These are phyloP conservation scores for Epichloe elymi DNA, from an alignment of 2,329 filamentous ascomycete species.

Conservation along the genomic window DNA sequence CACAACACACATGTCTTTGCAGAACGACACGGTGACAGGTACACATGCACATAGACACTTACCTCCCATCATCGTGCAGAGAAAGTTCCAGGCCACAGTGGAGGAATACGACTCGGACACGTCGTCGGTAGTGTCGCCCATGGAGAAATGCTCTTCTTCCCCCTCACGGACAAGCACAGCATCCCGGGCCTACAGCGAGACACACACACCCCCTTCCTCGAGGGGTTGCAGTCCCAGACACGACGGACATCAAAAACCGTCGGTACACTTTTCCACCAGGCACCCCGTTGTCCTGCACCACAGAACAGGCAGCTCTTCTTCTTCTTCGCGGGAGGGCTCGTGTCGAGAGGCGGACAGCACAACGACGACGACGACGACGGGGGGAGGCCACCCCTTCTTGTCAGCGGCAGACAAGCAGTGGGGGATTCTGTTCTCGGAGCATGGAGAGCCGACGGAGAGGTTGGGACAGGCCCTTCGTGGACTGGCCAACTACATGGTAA, in stretches of 20 bases:
- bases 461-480: constrained; percentile 60
- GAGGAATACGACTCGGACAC: constrained; percentile 9
- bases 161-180: background rate
- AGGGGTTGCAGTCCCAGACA: constrained; percentile 5
- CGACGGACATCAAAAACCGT: constrained; percentile 13
- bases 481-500: constrained; percentile 60
- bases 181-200: background rate
- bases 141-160: background rate
- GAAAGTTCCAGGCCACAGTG: constrained; percentile 9
- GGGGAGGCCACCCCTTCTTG: constrained; percentile 1
- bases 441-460: constrained; percentile 53
- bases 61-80: background rate
- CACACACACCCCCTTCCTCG: constrained; percentile 3
- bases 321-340: background rate
- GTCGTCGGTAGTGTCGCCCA: background rate
- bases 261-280: constrained; percentile 19
- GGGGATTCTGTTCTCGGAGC: constrained; percentile 58
- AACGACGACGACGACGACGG: no score
- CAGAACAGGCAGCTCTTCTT: constrained; percentile 1
- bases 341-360: background rate
- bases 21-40: background rate
- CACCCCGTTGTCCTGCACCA: constrained; percentile 15
- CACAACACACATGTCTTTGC: background rate
- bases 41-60: background rate
- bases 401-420: constrained; percentile 56